These are phyloP conservation scores for Termitomyces sp. DNA, from an alignment of 768 basidiomycete species.

Conservation along the genomic window DNA sequence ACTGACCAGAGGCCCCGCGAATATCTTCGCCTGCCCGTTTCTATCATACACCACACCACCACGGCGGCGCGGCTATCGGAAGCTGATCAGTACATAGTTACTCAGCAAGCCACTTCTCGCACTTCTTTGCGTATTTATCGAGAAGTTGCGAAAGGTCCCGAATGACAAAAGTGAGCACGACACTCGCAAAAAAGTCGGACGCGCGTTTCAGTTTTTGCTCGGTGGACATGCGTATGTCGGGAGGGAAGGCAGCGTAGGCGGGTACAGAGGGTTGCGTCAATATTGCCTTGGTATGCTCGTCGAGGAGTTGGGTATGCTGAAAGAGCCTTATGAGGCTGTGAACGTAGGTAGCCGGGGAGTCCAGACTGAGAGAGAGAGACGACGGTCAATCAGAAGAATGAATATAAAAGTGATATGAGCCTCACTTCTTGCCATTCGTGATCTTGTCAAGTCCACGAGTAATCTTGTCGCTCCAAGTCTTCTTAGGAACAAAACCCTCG, in stretches of 20 bases:
- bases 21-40: slow-evolving; percentile 1
- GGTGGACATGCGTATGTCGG: slow-evolving; percentile 54
- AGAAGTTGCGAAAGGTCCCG: slow-evolving; percentile 79
- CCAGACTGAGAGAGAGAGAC: slow-evolving; percentile 47
- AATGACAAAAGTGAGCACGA: slow-evolving; percentile 86
- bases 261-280: slow-evolving; percentile 60
- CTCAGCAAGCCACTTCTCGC: slow-evolving; percentile 88
- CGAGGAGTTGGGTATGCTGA: slow-evolving; percentile 69
- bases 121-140: slow-evolving; percentile 92
- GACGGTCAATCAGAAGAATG: slow-evolving; percentile 11
- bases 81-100: slow-evolving; percentile 29
- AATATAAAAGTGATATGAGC: slow-evolving; percentile 3
- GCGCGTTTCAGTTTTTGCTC: slow-evolving; percentile 74
- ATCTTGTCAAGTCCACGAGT: slow-evolving; percentile 76
- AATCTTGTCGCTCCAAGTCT: slow-evolving; percentile 74
- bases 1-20: slow-evolving; percentile 4
- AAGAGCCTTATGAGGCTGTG: slow-evolving; percentile 72
- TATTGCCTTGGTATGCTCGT: slow-evolving; percentile 79
- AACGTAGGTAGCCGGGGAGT: slow-evolving; percentile 84
- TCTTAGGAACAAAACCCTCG: slow-evolving; percentile 81
- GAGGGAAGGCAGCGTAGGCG: slow-evolving; percentile 66
- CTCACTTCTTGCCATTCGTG: slow-evolving; percentile 86
- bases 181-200: slow-evolving; percentile 89
- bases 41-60: neutral
- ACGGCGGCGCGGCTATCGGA: slow-evolving; percentile 1